Evolutionary conservation across 179 eudicot species (phyloP), one percentile per base, ranked within the genome.

Genomic region (Spinacia oleracea): DNA sequence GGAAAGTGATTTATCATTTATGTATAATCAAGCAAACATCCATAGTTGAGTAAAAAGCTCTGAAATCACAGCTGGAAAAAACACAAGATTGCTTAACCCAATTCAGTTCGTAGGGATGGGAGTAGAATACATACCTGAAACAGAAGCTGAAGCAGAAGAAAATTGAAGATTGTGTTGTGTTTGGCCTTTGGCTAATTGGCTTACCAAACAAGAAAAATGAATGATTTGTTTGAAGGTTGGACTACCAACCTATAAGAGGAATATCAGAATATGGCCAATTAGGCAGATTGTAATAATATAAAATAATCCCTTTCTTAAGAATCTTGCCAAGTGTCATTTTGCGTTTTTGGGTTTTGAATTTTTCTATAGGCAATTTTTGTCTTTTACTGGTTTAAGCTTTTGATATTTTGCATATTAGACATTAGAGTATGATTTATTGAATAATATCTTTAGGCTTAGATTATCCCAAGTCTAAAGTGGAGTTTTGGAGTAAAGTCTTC

Each of bases 41-140:
- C 45, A 66, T 14, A 38, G 25, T 35, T 35, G 18, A 34, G 46
- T 35, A 38, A 38, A 45, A 27, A 27, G 29, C 65, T 25, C 16
- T 3, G 45, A 65, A 34, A 32, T 16, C 20, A 35, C 12, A 63
- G 35, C 16, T 63, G 21, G 15, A 31, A 63, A 32, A 3, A 31
- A 10, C 68, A 65, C 40, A 38, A 38, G 40, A 38, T 38, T 38
- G 40, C 40, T 3, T 38, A 38, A 38, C 40, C 40, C 40, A 38
- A 38, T 38, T 38, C 40, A 38, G 40, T 4, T 38, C 40, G 6
- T 38, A 38, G 40, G 40, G 40, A 38, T 38, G 40, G 40, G 5
- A 29, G 65, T 63, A 20, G 42, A 3, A 40, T 20, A 67, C 71
- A 67, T 67, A 67, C 45, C 71, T 63, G 67, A 31, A 63, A 40